Evolutionary conservation across 176 grass and related monocot species (phyloP), one percentile per base, ranked within the genome.

Genomic region (Pharus latifolius): DNA sequence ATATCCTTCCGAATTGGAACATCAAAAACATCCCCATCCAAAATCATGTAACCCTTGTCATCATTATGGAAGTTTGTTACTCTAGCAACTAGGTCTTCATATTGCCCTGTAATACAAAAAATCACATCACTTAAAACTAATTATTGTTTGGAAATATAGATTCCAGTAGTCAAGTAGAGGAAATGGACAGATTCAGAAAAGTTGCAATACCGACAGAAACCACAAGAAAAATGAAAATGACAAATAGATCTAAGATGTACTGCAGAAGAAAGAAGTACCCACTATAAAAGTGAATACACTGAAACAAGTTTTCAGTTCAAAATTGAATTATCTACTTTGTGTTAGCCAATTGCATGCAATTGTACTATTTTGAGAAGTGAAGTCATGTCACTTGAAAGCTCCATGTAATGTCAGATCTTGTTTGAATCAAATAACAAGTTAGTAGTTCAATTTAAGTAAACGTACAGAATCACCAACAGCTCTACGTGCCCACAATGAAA

Each of bases 1-100:
- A 98, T 98, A 85, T 98, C 95, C 69, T 87, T 98, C 72, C 90
- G 87, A 38, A 94, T 87, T 16, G 95, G 87, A 34, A 94, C 84
- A 78, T 99, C 72, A 50, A 99, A 99, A 80, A 99, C 87, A 86
- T 91, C 87, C 67, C 84, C 95, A 78, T 86, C 84, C 73, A 99
- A 91, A 84, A 91, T 82, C 84, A 99, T 88, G 29, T 85, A 86
- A 25, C 95, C 95, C 60, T 83, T 99, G 57, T 94, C 87, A 67
- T 94, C 95, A 16, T 76, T 78, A 64, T 87, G 56, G 69, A 99
- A 94, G 73, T 99, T 91, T 75, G 87, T 99, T 13, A 91, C 79
- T 70, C 78, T 83, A 44, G 90, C 72, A 22, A 94, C 79, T 49
- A 99, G 57, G 46, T 99, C 95, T 65, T 80, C 90, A 67, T 84